Evolutionary conservation across 805 yeast genomes (phyloP).

Genomic region (Barnettozyma wickerhamii): DNA sequence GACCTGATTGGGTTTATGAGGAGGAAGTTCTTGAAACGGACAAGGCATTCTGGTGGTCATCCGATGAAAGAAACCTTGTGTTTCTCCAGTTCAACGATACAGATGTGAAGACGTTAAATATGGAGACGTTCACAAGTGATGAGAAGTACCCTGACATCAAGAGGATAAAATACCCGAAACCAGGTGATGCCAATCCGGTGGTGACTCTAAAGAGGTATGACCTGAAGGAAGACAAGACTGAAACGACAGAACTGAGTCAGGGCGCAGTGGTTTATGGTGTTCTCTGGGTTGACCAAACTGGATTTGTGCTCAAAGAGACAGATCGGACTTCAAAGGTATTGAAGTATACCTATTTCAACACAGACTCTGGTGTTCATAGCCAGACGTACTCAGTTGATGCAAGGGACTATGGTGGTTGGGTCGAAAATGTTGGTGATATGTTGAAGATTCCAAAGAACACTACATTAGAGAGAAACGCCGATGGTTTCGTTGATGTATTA

Average conservation of each 20-base stretch:
- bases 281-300: constrained; percentile 49
- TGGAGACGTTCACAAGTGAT: constrained; percentile 47
- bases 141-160: constrained; percentile 43
- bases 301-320: constrained; percentile 53
- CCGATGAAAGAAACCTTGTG: constrained; percentile 51
- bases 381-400: constrained; percentile 43
- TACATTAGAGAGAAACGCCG: constrained; percentile 22
- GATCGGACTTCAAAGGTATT: constrained; percentile 58
- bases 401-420: constrained; percentile 48
- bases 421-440: constrained; percentile 45
- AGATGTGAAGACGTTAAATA: constrained; percentile 45
- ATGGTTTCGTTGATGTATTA: constrained; percentile 64
- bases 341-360: constrained; percentile 43
- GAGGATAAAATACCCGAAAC: constrained; percentile 63
- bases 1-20: constrained; percentile 82
- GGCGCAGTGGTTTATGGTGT: constrained; percentile 59
- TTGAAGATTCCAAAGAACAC: constrained; percentile 34
- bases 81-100: constrained; percentile 59
- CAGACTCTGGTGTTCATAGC: constrained; percentile 25
- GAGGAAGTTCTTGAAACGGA: constrained; percentile 67
- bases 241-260: constrained; percentile 30
- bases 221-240: neutral
- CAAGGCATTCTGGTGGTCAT: constrained; percentile 68
- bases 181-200: constrained; percentile 60
- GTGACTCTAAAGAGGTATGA: constrained; percentile 32